Conservation (phyloP, 78 protist genomes). For the Dictyostelium intermedium region DNA sequence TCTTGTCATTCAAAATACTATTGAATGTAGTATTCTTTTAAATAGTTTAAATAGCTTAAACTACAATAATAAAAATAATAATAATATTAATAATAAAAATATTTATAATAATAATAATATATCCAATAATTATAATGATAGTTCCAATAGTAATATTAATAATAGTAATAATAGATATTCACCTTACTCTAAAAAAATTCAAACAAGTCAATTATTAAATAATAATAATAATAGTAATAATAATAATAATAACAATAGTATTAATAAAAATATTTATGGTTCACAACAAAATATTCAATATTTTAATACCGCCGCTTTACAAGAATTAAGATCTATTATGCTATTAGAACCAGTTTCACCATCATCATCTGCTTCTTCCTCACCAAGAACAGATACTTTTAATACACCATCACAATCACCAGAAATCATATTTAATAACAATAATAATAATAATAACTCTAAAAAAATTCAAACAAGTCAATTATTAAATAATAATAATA, state of each 20-base stretch:
- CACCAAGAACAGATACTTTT: neutral
- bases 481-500: neutral
- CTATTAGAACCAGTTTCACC: constrained; percentile 6
- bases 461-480: no score
- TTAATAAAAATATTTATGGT: neutral
- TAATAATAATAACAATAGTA: neutral
- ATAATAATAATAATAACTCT: neutral
- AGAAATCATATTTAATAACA: neutral
- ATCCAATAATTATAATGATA: neutral
- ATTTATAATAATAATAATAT: neutral
- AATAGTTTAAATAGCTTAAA: neutral
- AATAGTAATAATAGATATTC: neutral
- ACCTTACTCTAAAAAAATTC: neutral
- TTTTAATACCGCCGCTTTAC: neutral
- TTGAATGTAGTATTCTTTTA: neutral
- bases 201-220: neutral
- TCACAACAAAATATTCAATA: neutral
- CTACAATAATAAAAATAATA: neutral
- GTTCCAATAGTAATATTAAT: neutral
- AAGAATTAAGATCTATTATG: neutral
- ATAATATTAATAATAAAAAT: neutral
- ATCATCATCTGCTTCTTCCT: constrained; percentile 4
- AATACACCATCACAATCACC: neutral
- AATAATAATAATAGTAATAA: neutral
- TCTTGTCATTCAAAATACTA: neutral